Base-by-base conservation (phyloP, 352 stramenopile genomes). In the Blastocystis sp. region DNA sequence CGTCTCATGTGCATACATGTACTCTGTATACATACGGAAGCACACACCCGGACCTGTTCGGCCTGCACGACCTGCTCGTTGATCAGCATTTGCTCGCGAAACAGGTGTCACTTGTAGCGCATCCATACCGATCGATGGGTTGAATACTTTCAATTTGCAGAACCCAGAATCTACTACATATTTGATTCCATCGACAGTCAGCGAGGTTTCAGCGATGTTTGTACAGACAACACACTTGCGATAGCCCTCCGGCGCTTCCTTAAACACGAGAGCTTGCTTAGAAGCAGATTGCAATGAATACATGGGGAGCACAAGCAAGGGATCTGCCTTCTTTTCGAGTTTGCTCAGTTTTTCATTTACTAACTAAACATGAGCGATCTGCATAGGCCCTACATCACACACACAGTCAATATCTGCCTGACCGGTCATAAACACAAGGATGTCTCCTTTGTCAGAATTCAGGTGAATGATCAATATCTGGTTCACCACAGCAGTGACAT, bases 111-210 rank as follows among this genome's bases (percentile, higher is more conserved):
- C 88, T 75, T 98, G 95, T 24, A 99, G 92, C 4, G 96, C 94
- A 92, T 99, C 96, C 97, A 99, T 99, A 76, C 97, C 97, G 91
- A 99, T 98, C 91, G 96, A 97, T 0, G 96, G 95, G 92, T 99
- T 99, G 93, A 98, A 99, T 18, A 99, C 96, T 91, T 99, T 99
- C 16, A 99, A 94, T 90, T 99, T 99, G 92, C 95, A 98, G 91
- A 96, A 99, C 2, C 97, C 97, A 3, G 93, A 93, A 92, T 99
- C 96, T 41, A 99, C 97, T 4, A 99, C 96, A 91, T 98, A 98
- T 88, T 96, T 95, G 91, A 99, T 98, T 47, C 96, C 96, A 90
- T 98, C 95, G 3, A 98, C 95, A 13, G 95, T 98, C 37, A 98
- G 92, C 65, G 93, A 96, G 2, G 96, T 99, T 91, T 99, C 96